Evolutionary conservation across 2,329 filamentous ascomycete genomes (phyloP).

Genomic region (Penicillium griseofulvum): DNA sequence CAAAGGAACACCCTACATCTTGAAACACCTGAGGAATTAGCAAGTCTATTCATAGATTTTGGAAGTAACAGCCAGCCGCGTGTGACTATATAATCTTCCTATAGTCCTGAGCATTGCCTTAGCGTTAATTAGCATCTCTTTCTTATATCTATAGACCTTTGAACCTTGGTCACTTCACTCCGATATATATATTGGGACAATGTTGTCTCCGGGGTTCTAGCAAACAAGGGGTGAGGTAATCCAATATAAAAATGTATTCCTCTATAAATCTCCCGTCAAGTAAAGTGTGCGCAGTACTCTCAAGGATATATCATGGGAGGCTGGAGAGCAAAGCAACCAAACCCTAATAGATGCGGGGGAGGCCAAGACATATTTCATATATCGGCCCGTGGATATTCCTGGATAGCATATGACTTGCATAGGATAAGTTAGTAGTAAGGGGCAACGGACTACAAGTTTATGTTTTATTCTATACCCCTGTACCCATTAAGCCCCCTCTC

Average conservation of each 20-base stretch:
- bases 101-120: too few species aligned
- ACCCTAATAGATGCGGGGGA: not conserved
- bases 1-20: not conserved
- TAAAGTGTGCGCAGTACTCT: not conserved
- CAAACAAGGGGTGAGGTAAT: not conserved
- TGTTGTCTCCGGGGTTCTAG: not conserved
- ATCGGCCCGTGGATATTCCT: not conserved
- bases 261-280: too few species aligned
- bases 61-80: not conserved
- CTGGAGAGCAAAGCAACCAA: not conserved
- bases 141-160: too few species aligned
- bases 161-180: too few species aligned
- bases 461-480: not conserved
- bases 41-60: not conserved
- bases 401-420: not conserved
- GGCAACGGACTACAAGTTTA: not conserved
- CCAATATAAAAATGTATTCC: not conserved
- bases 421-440: not conserved
- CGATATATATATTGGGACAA: not conserved
- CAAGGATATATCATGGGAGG: not conserved
- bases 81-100: not conserved
- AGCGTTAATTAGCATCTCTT: too few species aligned
- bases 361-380: not conserved
- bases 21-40: not conserved
- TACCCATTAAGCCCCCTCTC: not conserved